Conservation (phyloP, 176 grass and related monocot species). For the Oryza coarctata region DNA sequence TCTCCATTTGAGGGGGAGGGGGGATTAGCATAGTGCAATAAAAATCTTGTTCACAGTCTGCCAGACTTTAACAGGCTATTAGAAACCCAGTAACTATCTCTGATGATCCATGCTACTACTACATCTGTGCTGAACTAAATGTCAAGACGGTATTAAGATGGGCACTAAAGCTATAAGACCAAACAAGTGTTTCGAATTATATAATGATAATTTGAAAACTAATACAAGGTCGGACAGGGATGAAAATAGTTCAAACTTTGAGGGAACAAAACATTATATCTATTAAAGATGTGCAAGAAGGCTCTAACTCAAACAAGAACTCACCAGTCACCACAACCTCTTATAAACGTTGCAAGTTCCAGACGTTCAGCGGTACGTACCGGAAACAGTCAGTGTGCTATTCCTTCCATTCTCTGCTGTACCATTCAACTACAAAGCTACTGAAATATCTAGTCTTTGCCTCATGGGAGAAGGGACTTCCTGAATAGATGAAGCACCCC, state of each 20-base stretch:
- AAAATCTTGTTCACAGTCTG: slow-evolving; percentile 25
- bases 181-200: neutral
- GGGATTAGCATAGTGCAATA: neutral
- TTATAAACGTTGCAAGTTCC: slow-evolving; percentile 17
- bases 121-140: slow-evolving; percentile 18
- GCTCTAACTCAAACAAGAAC: neutral
- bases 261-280: neutral
- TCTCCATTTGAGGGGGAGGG: neutral
- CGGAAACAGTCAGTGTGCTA: neutral
- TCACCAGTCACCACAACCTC: slow-evolving; percentile 33
- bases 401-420: slow-evolving; percentile 13
- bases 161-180: slow-evolving; percentile 11
- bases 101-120: slow-evolving; percentile 12
- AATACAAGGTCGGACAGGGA: slow-evolving; percentile 12
- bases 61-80: neutral
- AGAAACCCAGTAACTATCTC: neutral
- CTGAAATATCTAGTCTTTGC: slow-evolving; percentile 59
- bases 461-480: slow-evolving; percentile 46
- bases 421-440: slow-evolving; percentile 57
- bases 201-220: neutral
- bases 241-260: slow-evolving; percentile 12
- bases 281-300: slow-evolving; percentile 9
- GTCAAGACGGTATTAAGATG: neutral
- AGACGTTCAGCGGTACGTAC: slow-evolving; percentile 1
- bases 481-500: slow-evolving; percentile 39